phyloP scores from a whole-genome alignment of 768 basidiomycete species.

The Daedaleopsis sinensis region DNA sequence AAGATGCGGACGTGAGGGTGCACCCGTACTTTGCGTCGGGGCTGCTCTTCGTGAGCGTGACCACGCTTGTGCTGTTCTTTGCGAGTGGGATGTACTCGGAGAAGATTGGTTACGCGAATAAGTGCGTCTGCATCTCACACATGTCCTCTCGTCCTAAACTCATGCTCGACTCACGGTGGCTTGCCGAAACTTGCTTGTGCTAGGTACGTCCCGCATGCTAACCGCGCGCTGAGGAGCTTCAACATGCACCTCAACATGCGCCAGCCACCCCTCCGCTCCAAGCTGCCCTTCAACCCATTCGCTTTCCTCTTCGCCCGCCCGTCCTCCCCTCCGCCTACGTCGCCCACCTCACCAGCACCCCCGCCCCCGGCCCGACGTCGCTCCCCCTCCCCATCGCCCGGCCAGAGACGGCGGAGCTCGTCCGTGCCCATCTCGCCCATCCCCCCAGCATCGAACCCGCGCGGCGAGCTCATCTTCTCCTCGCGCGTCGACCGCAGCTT shows the following conservation, averaged over 20 bases:
- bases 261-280: conserved; percentile 69
- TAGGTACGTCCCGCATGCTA: conserved; percentile 97
- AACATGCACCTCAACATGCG: conserved; percentile 98
- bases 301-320: conserved; percentile 53
- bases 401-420: conserved; percentile 38
- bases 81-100: conserved; percentile 96
- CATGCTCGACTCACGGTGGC: neutral
- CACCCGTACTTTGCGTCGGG: conserved; percentile 81
- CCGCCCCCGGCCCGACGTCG: conserved; percentile 23
- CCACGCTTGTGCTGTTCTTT: conserved; percentile 92
- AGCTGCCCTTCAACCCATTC: conserved; percentile 55
- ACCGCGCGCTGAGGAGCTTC: conserved; percentile 85
- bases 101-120: conserved; percentile 95
- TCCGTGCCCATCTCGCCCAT: conserved; percentile 73
- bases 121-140: conserved; percentile 54
- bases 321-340: conserved; percentile 35
- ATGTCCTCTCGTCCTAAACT: neutral
- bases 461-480: conserved; percentile 96
- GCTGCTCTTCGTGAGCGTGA: conserved; percentile 83
- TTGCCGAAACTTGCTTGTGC: neutral
- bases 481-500: conserved; percentile 82
- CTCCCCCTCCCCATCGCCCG: conserved; percentile 36
- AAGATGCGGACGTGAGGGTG: conserved; percentile 45
- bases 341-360: conserved; percentile 38
- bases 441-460: conserved; percentile 85